These are phyloP conservation scores for Cladosporium cucumerinum DNA, from an alignment of 2,329 filamentous ascomycete genomes.

Conservation along the genomic window DNA sequence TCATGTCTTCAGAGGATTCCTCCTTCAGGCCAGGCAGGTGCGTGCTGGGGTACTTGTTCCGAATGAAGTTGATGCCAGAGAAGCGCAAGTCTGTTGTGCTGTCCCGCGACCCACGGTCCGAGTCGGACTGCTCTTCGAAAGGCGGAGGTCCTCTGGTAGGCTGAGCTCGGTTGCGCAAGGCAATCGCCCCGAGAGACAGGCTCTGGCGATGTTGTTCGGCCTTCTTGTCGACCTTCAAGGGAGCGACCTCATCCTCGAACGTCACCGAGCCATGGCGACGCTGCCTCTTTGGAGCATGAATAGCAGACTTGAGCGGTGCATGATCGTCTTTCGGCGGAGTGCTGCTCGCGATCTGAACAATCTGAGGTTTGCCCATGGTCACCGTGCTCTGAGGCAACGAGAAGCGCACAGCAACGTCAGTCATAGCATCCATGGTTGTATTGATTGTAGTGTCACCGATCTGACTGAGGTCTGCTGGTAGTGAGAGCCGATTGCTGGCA, in stretches of 20 bases:
- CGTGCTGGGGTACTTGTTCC: constrained; percentile 29
- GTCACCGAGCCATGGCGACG: constrained; percentile 24
- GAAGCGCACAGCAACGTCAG: constrained; percentile 38
- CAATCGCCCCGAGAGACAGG: constrained; percentile 20
- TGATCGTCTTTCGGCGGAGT: constrained; percentile 26
- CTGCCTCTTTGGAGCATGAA: constrained; percentile 16
- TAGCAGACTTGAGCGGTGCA: constrained; percentile 21
- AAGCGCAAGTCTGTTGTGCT: constrained; percentile 29
- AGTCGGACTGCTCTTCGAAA: constrained; percentile 24
- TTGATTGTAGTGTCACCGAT: constrained; percentile 32
- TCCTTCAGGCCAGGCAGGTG: constrained; percentile 47
- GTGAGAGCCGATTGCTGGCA: constrained; percentile 29
- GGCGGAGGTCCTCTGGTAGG: constrained; percentile 22
- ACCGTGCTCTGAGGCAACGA: constrained; percentile 37
- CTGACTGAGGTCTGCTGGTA: constrained; percentile 33
- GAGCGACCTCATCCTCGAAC: constrained; percentile 35
- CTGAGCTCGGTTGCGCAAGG: constrained; percentile 25
- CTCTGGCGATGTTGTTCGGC: constrained; percentile 22
- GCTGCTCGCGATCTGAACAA: constrained; percentile 31
- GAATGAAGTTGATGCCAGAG: constrained; percentile 22
- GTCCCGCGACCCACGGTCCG: constrained; percentile 23
- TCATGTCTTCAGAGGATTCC: constrained; percentile 48
- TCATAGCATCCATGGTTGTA: constrained; percentile 34
- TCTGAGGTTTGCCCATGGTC: constrained; percentile 34
- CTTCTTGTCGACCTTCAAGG: constrained; percentile 34